A percentile compares a stretch with the other conserved stretches of the same genome.
phyloP scores from a whole-genome alignment of 2,329 filamentous ascomycete species.

The Aphanocladium album region DNA sequence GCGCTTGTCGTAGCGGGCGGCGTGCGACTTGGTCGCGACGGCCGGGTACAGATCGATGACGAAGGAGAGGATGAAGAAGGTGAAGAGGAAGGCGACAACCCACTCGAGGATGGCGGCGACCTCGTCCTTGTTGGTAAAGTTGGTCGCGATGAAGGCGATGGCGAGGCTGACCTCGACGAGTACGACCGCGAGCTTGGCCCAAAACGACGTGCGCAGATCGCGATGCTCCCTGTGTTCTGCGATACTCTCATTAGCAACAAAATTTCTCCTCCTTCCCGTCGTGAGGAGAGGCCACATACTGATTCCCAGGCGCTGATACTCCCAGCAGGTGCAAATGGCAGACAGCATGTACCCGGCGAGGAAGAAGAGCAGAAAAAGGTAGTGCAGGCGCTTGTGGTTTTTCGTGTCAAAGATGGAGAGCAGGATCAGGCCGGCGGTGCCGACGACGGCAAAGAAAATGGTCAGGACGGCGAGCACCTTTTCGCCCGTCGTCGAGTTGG shows the following conservation, averaged over 20 bases:
- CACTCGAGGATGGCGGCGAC: slow-evolving; percentile 74
- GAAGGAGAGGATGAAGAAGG: slow-evolving; percentile 83
- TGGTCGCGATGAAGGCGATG: slow-evolving; percentile 63
- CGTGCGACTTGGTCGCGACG: slow-evolving; percentile 48
- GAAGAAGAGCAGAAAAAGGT: slow-evolving; percentile 75
- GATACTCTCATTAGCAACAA: no score
- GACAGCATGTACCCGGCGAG: slow-evolving; percentile 80
- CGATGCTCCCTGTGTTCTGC: slow-evolving; percentile 67
- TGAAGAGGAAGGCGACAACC: slow-evolving; percentile 77
- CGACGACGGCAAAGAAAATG: slow-evolving; percentile 65
- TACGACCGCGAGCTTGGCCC: slow-evolving; percentile 81
- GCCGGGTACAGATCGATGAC: slow-evolving; percentile 82
- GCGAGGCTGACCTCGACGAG: slow-evolving; percentile 70
- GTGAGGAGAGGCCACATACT: slow-evolving; percentile 37
- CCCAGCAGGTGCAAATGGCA: slow-evolving; percentile 82
- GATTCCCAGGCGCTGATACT: slow-evolving; percentile 80
- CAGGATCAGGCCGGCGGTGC: slow-evolving; percentile 74
- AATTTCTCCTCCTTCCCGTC: no score
- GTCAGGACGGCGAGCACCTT: slow-evolving; percentile 57
- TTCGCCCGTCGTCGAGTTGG: slow-evolving; percentile 60
- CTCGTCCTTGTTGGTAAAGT: slow-evolving; percentile 49
- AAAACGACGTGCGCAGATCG: slow-evolving; percentile 74
- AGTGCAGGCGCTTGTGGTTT: slow-evolving; percentile 62
- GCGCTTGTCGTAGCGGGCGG: slow-evolving; percentile 26
- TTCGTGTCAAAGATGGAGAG: slow-evolving; percentile 81